Conservation (phyloP, 176 grass and related monocot genomes). For the Avena atlantica region DNA sequence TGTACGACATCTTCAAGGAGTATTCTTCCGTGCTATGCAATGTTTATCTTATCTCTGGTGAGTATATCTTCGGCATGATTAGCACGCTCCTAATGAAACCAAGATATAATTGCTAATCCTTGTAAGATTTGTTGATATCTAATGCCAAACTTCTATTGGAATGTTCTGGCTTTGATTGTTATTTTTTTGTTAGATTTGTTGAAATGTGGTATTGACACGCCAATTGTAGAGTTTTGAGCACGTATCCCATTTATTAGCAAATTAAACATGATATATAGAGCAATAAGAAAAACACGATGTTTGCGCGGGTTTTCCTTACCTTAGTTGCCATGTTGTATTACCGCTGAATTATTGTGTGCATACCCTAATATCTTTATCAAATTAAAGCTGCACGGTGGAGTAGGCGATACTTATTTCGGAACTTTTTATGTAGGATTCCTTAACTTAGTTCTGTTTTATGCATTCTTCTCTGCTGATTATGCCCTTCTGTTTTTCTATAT, state of each 20-base stretch:
- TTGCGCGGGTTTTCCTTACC: neutral
- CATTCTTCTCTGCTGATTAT: neutral
- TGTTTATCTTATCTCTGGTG: too few relatives aligned
- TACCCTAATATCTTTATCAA: neutral
- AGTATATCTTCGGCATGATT: too few relatives aligned
- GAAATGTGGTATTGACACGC: neutral
- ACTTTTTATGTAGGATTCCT: neutral
- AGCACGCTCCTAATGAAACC: neutral
- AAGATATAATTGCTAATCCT: neutral
- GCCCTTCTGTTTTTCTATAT: neutral
- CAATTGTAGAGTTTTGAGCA: neutral
- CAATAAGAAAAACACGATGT: neutral
- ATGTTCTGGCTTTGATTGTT: neutral
- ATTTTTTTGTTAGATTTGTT: neutral
- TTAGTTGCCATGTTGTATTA: neutral
- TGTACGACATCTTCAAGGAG: too few relatives aligned
- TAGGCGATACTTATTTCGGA: neutral
- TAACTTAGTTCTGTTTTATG: neutral
- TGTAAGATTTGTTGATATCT: neutral
- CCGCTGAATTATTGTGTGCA: neutral
- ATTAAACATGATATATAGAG: neutral
- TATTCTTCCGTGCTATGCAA: too few relatives aligned
- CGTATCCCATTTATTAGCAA: neutral
- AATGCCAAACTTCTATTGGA: too few relatives aligned
- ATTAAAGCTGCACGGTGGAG: neutral